Conservation (phyloP, 345 rosid genomes). For the Erodium maritimum region DNA sequence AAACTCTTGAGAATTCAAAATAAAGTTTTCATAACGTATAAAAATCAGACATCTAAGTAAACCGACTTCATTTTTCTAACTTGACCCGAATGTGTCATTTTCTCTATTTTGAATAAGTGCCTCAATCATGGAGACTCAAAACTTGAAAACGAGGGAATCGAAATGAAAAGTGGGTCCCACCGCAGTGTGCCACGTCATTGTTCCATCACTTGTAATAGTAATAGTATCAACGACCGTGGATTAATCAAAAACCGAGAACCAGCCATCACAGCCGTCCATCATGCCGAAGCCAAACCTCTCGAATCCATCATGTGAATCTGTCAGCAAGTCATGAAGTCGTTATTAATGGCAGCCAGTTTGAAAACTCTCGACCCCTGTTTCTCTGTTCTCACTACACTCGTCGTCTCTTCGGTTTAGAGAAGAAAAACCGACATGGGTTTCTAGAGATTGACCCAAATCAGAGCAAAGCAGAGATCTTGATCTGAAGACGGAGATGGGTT, state of each 20-base stretch:
- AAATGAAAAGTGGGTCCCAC: neutral
- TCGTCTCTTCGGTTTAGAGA: neutral
- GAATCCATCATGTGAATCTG: neutral
- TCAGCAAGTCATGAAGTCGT: neutral
- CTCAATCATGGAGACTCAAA: neutral
- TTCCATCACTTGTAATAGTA: no score
- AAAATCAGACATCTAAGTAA: no score
- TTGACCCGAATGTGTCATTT: no score
- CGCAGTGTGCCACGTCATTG: neutral
- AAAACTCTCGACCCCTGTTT: neutral
- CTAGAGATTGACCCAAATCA: neutral
- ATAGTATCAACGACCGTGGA: neutral
- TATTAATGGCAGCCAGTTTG: neutral
- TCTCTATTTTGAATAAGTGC: no score
- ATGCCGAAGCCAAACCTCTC: neutral
- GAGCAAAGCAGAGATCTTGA: neutral
- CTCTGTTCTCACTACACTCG: neutral
- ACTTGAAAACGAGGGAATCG: neutral
- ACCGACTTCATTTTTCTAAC: no score
- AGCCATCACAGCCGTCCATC: neutral
- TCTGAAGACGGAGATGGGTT: conserved; percentile 22
- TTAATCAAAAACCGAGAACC: neutral
- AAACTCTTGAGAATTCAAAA: no score
- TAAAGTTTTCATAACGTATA: no score
- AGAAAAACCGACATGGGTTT: neutral